Conservation (phyloP, 2,329 filamentous ascomycete species). For the Xylariaceae sp. region DNA sequence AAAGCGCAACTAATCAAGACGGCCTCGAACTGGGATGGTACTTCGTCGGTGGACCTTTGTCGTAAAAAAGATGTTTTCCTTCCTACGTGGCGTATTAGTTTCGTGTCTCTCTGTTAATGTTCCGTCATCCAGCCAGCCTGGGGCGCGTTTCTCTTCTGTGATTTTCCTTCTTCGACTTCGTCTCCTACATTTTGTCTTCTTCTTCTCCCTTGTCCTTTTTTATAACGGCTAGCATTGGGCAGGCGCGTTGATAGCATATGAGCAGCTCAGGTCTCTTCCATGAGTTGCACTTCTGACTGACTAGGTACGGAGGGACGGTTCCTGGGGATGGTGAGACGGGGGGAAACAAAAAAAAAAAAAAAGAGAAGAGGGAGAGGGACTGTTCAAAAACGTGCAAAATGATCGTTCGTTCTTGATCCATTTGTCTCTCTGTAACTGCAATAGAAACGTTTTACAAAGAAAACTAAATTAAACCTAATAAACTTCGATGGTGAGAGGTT, state of each 20-base stretch:
- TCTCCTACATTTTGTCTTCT: conserved; percentile 1
- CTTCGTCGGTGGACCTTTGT: neutral
- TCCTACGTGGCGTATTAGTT: no score
- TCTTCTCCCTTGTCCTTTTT: neutral
- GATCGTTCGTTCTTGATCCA: no score
- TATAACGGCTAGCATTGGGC: conserved; percentile 15
- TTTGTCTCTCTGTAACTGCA: no score
- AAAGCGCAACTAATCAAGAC: conserved; percentile 17
- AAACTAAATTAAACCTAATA: no score
- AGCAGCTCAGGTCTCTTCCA: conserved; percentile 10
- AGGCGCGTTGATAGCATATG: conserved; percentile 18
- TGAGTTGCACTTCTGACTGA: neutral
- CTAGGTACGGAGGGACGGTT: neutral
- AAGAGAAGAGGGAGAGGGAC: neutral
- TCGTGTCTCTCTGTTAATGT: neutral
- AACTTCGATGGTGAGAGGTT: no score
- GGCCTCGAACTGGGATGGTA: no score
- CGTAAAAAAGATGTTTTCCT: neutral
- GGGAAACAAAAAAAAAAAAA: no score
- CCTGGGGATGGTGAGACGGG: no score
- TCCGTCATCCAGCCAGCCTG: neutral
- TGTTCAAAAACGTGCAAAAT: neutral
- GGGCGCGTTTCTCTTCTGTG: neutral
- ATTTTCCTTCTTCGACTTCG: neutral
- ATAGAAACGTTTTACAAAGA: no score